phyloP scores from a whole-genome alignment of 805 yeast genomes.

The Pichia paraexigua region DNA sequence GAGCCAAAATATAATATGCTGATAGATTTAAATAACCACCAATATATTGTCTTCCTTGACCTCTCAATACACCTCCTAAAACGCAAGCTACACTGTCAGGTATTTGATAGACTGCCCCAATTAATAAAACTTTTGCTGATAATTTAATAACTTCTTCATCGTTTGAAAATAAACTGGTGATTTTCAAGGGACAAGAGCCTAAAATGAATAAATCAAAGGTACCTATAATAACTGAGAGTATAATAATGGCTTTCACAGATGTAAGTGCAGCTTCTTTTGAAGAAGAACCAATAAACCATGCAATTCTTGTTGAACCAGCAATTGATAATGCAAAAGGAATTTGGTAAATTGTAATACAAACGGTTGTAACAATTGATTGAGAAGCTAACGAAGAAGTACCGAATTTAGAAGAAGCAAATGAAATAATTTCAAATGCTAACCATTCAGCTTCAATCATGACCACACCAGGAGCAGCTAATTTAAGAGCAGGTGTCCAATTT shows the following conservation, averaged over 20 bases:
- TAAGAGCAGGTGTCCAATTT: conserved; percentile 38
- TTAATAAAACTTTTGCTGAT: conserved; percentile 47
- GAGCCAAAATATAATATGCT: conserved; percentile 53
- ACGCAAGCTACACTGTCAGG: conserved; percentile 64
- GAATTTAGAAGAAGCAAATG: conserved; percentile 45
- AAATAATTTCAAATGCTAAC: conserved; percentile 48
- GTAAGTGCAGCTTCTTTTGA: conserved; percentile 30
- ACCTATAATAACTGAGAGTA: conserved; percentile 31
- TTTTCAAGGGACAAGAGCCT: conserved; percentile 32
- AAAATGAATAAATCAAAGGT: conserved; percentile 39
- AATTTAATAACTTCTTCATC: conserved; percentile 49
- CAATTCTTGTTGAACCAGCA: conserved; percentile 51
- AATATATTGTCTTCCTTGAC: conserved; percentile 65
- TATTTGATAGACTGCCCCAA: conserved; percentile 62
- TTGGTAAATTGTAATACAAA: conserved; percentile 43
- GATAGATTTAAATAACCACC: conserved; percentile 52
- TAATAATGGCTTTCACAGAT: conserved; percentile 31
- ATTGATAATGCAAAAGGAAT: conserved; percentile 52
- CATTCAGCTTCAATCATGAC: conserved; percentile 56
- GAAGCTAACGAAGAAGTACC: conserved; percentile 49
- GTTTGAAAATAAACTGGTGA: conserved; percentile 50
- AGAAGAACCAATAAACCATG: conserved; percentile 42
- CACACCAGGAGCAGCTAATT: conserved; percentile 46
- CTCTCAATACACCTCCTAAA: conserved; percentile 69
- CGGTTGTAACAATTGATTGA: conserved; percentile 39